A percentile compares a stretch with the other conserved stretches of the same genome.
Evolutionary conservation across 2,329 filamentous ascomycete species (phyloP).

Genomic region (Exophiala sideris): DNA sequence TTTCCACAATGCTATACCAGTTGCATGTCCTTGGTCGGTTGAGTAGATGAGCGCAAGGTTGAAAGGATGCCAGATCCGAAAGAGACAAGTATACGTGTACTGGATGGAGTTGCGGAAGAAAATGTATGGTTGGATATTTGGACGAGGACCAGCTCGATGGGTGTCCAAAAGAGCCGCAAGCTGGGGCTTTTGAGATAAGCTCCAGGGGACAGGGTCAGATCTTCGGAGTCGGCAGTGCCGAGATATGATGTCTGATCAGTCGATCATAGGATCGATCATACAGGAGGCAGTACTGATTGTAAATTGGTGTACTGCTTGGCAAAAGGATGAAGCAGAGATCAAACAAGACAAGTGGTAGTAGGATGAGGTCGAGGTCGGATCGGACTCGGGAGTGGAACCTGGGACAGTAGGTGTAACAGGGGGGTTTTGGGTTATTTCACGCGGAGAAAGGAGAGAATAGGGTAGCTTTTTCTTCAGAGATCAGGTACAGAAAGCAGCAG

Average conservation of each 20-base stretch:
- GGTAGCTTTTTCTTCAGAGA: background rate
- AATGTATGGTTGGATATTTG: background rate
- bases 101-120: background rate
- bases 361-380: conserved; percentile 18
- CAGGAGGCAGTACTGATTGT: conserved; percentile 17
- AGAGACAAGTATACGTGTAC: too few species aligned
- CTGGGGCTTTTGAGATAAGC: conserved; percentile 21
- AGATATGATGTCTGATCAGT: conserved; percentile 11
- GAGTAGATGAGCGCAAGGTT: too few species aligned
- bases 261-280: conserved; percentile 18
- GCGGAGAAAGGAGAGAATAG: background rate
- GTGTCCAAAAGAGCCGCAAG: conserved; percentile 5
- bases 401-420: conserved; percentile 25
- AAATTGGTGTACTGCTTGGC: conserved; percentile 17
- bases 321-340: conserved; percentile 22
- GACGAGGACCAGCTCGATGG: conserved; percentile 4
- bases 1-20: background rate
- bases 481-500: background rate
- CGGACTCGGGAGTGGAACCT: conserved; percentile 20
- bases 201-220: conserved; percentile 1
- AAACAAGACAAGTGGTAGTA: conserved; percentile 20
- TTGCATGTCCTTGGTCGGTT: background rate
- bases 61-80: too few species aligned
- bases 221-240: conserved; percentile 16
- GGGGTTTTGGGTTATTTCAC: background rate